Percentiles rank a stretch among this genome's conserved stretches.
Conservation (phyloP, 2,329 filamentous ascomycete species). For the Celoporthe dispersa region DNA sequence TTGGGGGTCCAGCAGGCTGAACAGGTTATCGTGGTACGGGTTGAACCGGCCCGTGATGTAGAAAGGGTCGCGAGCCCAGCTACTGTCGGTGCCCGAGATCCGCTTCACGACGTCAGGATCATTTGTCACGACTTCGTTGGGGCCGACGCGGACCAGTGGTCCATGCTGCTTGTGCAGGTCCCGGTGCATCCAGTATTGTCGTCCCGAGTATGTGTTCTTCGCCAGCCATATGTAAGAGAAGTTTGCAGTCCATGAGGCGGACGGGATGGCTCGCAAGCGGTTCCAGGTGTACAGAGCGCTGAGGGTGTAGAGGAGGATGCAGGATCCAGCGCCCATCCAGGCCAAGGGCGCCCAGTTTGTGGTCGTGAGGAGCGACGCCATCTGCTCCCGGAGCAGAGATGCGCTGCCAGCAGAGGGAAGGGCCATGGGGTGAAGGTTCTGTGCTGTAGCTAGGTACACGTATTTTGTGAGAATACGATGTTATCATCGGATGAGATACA, state of each 20-base stretch:
- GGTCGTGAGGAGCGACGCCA: background rate
- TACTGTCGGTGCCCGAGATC: conserved; percentile 19
- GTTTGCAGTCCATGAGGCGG: conserved; percentile 34
- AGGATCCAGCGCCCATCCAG: background rate
- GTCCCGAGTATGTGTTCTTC: conserved; percentile 32
- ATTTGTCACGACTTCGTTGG: conserved; percentile 33
- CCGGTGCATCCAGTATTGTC: conserved; percentile 33
- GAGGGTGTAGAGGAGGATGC: background rate
- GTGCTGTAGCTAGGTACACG: background rate
- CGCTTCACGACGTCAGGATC: conserved; percentile 32
- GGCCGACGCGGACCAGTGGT: conserved; percentile 36
- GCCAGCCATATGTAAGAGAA: conserved; percentile 42
- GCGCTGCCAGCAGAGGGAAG: background rate
- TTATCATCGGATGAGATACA: background rate
- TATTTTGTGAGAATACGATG: background rate
- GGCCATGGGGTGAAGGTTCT: background rate
- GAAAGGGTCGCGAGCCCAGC: conserved; percentile 4
- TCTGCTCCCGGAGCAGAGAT: background rate
- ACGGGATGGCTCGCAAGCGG: conserved; percentile 34
- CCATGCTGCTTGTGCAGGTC: conserved; percentile 35
- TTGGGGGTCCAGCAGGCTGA: conserved; percentile 28
- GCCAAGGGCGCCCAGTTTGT: background rate
- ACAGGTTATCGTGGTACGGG: conserved; percentile 21
- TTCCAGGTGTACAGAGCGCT: background rate
- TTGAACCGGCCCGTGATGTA: conserved; percentile 20